phyloP scores from a whole-genome alignment of 495 filamentous ascomycete species.

The Penicillium fimorum region DNA sequence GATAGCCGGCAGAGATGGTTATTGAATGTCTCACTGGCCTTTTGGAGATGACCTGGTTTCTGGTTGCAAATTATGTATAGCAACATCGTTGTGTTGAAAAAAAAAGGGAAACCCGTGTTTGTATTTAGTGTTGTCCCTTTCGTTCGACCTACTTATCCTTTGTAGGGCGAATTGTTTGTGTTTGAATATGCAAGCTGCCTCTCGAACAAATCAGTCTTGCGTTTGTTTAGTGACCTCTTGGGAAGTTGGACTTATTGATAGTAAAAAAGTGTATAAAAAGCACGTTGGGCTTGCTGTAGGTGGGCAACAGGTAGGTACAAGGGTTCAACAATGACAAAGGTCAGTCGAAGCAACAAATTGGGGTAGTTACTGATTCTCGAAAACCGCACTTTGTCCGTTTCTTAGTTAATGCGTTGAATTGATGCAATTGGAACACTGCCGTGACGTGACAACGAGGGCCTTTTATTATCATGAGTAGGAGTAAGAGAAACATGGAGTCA shows the following conservation, averaged over 20 bases:
- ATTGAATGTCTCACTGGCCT: conserved; percentile 7
- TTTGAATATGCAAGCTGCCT: too few species aligned
- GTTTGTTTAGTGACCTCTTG: too few species aligned
- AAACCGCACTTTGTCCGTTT: background rate
- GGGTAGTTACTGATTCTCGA: background rate
- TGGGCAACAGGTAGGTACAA: background rate
- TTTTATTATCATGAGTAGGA: conserved; percentile 34
- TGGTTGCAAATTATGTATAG: background rate
- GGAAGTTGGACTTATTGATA: too few species aligned
- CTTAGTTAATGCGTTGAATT: background rate
- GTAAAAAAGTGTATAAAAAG: too few species aligned
- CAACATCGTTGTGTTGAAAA: background rate
- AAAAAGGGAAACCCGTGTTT: too few species aligned
- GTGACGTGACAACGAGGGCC: conserved; percentile 27
- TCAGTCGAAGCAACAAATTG: background rate
- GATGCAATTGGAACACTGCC: conserved; percentile 41
- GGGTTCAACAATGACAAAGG: background rate
- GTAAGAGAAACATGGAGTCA: conserved; percentile 25
- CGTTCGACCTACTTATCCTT: too few species aligned
- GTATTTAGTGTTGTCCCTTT: too few species aligned
- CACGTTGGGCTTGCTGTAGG: background rate
- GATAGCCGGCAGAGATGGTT: conserved; percentile 38
- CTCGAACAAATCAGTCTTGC: too few species aligned
- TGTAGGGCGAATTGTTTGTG: too few species aligned
- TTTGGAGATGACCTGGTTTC: background rate